Evolutionary conservation across 768 basidiomycete species (phyloP).

Genomic region (Kwoniella shandongensis): DNA sequence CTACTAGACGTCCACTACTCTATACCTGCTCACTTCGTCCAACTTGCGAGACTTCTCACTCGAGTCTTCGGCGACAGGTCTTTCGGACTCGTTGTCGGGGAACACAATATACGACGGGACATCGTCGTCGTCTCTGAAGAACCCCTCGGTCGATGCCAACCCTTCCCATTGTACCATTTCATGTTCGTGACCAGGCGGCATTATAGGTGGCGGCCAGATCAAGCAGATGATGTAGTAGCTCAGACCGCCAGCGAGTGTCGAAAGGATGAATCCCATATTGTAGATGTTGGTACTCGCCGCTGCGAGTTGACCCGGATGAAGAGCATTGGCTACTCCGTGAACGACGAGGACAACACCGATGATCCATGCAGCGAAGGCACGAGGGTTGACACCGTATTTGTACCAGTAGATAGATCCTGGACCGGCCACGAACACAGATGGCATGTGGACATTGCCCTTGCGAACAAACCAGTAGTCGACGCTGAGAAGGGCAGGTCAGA

Average conservation of each 20-base stretch:
- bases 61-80: no score
- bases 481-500: neutral
- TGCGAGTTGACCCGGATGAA: conserved; percentile 3
- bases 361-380: conserved; percentile 10
- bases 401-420: conserved; percentile 11
- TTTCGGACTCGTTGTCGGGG: neutral
- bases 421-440: conserved; percentile 2
- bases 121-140: conserved; percentile 10
- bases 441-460: conserved; percentile 10
- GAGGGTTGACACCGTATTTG: conserved; percentile 11
- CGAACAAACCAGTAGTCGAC: conserved; percentile 18
- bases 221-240: conserved; percentile 16
- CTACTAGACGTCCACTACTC: no score
- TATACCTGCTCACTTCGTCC: no score
- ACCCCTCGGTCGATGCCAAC: conserved; percentile 10
- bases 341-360: conserved; percentile 15
- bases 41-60: no score
- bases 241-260: conserved; percentile 2
- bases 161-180: conserved; percentile 8
- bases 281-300: conserved; percentile 11
- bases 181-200: conserved; percentile 8
- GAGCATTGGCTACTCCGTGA: conserved; percentile 16
- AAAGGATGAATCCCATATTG: conserved; percentile 20
- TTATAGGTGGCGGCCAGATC: conserved; percentile 7
- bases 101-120: conserved; percentile 11